A percentile compares a stretch with the other conserved stretches of the same genome.
Conservation (phyloP, 2,329 filamentous ascomycete species). For the Xylaria sp. region DNA sequence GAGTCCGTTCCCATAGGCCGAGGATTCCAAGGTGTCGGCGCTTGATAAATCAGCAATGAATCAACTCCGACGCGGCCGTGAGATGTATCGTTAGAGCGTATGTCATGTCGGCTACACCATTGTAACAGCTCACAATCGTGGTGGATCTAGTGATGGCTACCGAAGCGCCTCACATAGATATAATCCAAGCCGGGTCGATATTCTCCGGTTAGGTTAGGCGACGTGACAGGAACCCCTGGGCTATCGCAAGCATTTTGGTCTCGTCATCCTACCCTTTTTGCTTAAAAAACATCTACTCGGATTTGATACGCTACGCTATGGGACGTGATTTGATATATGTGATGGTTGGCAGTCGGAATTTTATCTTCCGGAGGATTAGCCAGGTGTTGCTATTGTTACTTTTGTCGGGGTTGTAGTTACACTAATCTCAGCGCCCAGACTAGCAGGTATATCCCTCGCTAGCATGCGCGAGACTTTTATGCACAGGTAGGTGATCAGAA, state of each 20-base stretch:
- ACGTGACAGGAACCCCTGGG: constrained; percentile 27
- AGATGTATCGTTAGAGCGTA: constrained; percentile 7
- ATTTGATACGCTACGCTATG: not conserved
- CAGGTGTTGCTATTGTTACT: constrained; percentile 1
- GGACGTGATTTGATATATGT: not conserved
- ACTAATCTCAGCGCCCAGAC: constrained; percentile 10
- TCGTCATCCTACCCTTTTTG: not conserved
- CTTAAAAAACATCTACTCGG: not conserved
- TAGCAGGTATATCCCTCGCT: not conserved
- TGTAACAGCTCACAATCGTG: constrained; percentile 12
- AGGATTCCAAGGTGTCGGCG: constrained; percentile 8
- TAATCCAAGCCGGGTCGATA: constrained; percentile 26
- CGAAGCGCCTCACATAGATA: constrained; percentile 15
- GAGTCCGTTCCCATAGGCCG: constrained; percentile 1
- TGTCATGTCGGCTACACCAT: constrained; percentile 2
- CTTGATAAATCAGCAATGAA: constrained; percentile 27
- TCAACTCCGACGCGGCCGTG: constrained; percentile 16
- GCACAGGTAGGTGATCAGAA: not conserved
- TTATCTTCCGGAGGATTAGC: constrained; percentile 16
- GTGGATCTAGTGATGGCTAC: constrained; percentile 9
- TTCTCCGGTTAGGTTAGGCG: constrained; percentile 37
- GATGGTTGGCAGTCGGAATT: constrained; percentile 5
- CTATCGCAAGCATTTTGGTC: constrained; percentile 15
- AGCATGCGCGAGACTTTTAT: constrained; percentile 9
- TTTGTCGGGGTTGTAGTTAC: constrained; percentile 4